Base-by-base conservation (phyloP, 1,139 yeast genomes). In the Hyphopichia buzzinii region DNA sequence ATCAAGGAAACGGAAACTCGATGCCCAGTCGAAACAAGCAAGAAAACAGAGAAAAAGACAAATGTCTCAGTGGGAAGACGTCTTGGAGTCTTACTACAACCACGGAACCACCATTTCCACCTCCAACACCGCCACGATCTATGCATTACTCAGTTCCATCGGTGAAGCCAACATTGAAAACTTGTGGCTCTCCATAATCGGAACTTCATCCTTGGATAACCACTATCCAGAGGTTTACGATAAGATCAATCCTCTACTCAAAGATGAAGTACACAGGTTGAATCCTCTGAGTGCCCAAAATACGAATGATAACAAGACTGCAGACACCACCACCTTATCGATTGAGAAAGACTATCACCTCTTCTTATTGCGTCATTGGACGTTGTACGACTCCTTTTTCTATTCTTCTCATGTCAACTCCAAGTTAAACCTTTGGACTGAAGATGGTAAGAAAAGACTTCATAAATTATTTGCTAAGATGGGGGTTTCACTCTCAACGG, bases 391-490 rank as follows among this genome's bases (percentile, higher is more conserved):
- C 47, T 76, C 97, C 40, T 89, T 94, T 64, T 78, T 80, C 53
- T 94, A 89, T 57, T 88, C 96, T 17, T 83, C 89, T 43, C 92
- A 84, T 54, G 89, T 92, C 29, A 88, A 90, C 49, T 84, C 97
- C 16, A 87, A 89, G 55, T 67, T 92, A 41, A 81, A 82, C 41
- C 64, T 92, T 30, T 94, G 96, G 92, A 84, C 94, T 16, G 96
- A 87, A 52, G 94, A 86, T 39, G 98, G 98, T 3, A 78, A 83
- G 48, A 88, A 87, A 55, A 77, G 82, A 47, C 66, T 94, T 34
- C 95, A 90, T 55, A 89, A 89, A 50, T 72, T 94, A 74, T 85
- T 94, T 64, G 98, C 98, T 2, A 80, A 85, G 48, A 92, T 94
- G 97, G 98, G 98, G 6, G 84, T 94, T 4, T 84, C 97, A 0